phyloP scores from a whole-genome alignment of 345 rosid species.

The Euphorbia lathyris region DNA sequence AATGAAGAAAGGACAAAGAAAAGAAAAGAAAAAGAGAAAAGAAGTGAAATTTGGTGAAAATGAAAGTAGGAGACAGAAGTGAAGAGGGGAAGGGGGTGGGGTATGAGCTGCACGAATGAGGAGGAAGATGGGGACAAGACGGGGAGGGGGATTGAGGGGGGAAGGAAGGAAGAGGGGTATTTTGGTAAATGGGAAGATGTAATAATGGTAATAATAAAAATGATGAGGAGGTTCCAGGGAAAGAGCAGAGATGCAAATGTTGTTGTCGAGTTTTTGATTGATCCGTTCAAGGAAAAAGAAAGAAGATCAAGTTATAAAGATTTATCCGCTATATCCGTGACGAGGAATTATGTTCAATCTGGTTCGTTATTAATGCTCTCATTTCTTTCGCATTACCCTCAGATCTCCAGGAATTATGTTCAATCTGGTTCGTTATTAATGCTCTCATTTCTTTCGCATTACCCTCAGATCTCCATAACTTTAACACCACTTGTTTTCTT shows the following conservation, averaged over 20 bases:
- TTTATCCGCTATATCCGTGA: slow-evolving; percentile 14
- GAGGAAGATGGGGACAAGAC: slow-evolving; percentile 31
- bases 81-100: slow-evolving; percentile 9
- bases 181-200: neutral
- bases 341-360: slow-evolving; percentile 5
- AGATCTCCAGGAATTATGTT: slow-evolving; percentile 6
- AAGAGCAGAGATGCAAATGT: neutral
- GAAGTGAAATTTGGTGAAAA: slow-evolving; percentile 16
- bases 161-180: neutral
- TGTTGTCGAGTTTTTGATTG: slow-evolving; percentile 3
- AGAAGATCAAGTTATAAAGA: neutral
- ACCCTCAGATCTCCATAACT: neutral
- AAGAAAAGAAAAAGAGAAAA: neutral
- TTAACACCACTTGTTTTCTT: neutral
- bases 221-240: neutral
- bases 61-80: slow-evolving; percentile 9
- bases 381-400: neutral
- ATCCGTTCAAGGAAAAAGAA: neutral
- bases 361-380: slow-evolving; percentile 12
- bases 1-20: neutral
- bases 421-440: slow-evolving; percentile 1
- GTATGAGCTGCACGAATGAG: slow-evolving; percentile 21
- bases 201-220: too few relatives aligned
- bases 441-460: slow-evolving; percentile 7
- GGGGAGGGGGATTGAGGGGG: too few relatives aligned